These are phyloP conservation scores for Mycoemilia scoparia DNA, from an alignment of 192 early-diverging fungal genomes.

Conservation along the genomic window DNA sequence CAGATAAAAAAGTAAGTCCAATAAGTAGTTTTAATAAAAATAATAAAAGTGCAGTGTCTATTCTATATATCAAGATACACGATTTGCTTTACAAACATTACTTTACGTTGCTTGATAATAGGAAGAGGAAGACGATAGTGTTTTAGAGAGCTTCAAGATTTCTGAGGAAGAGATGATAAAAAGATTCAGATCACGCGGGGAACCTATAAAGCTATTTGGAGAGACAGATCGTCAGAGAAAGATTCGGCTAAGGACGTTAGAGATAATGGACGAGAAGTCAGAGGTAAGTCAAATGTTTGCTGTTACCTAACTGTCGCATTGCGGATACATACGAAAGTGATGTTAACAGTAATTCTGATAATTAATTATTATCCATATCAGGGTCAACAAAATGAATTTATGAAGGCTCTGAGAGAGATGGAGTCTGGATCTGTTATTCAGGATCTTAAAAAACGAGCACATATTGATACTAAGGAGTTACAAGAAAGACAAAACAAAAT, in stretches of 20 bases:
- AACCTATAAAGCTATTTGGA: constrained; percentile 86
- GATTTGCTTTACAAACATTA: too few relatives aligned
- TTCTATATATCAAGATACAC: too few relatives aligned
- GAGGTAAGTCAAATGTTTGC: too few relatives aligned
- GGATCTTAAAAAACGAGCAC: constrained; percentile 40
- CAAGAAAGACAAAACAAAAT: constrained; percentile 19
- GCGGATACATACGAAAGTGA: not conserved
- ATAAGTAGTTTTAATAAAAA: too few relatives aligned
- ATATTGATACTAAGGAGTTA: constrained; percentile 22
- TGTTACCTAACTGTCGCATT: too few relatives aligned
- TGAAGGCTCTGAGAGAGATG: constrained; percentile 58
- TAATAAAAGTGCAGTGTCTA: too few relatives aligned
- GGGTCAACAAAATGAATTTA: constrained; percentile 89
- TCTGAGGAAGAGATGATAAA: constrained; percentile 65
- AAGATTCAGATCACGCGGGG: constrained; percentile 64
- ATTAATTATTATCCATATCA: constrained; percentile 6
- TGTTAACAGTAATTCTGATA: too few relatives aligned
- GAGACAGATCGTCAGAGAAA: constrained; percentile 68
- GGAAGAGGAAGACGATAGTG: too few relatives aligned
- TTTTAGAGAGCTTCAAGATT: too few relatives aligned
- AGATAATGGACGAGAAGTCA: constrained; percentile 61
- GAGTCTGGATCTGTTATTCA: constrained; percentile 63
- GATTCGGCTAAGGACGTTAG: constrained; percentile 57
- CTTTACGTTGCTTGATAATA: too few relatives aligned
- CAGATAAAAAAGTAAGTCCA: too few relatives aligned